These are phyloP conservation scores for Lachancea quebecensis DNA, from an alignment of 805 yeast genomes.

Conservation along the genomic window DNA sequence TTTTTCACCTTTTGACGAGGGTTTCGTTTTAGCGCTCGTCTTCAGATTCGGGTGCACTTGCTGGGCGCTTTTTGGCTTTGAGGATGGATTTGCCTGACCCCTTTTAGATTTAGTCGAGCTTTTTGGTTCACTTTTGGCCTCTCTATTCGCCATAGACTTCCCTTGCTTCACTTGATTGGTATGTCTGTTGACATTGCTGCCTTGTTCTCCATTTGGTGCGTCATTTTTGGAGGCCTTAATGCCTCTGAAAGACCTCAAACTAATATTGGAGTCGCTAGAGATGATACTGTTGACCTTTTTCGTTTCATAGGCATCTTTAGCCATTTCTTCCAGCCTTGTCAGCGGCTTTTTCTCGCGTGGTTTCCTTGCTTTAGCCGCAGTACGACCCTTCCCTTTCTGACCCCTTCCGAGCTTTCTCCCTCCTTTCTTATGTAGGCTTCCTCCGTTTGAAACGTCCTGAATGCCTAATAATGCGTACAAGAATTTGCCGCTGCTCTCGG, in stretches of 20 bases:
- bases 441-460: slow-evolving; percentile 30
- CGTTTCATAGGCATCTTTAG: slow-evolving; percentile 21
- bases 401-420: slow-evolving; percentile 32
- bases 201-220: background rate
- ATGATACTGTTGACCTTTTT: slow-evolving; percentile 34
- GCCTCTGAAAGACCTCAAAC: slow-evolving; percentile 36
- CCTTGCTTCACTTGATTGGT: background rate
- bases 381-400: slow-evolving; percentile 1
- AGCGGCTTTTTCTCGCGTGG: slow-evolving; percentile 17
- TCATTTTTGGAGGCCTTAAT: slow-evolving; percentile 14
- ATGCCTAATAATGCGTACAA: slow-evolving; percentile 43
- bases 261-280: slow-evolving; percentile 34
- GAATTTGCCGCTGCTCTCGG: slow-evolving; percentile 44
- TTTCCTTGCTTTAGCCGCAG: background rate
- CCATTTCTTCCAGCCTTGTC: slow-evolving; percentile 24
- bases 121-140: background rate
- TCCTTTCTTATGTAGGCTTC: slow-evolving; percentile 18
- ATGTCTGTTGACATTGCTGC: background rate
- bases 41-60: no score
- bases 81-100: no score
- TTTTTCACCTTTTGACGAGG: no score
- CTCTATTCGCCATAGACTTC: background rate
- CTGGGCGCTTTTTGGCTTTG: no score
- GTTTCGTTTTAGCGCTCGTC: no score
- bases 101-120: background rate